Conservation (phyloP, 495 filamentous ascomycete genomes). For the Alectoria sarmentosa region DNA sequence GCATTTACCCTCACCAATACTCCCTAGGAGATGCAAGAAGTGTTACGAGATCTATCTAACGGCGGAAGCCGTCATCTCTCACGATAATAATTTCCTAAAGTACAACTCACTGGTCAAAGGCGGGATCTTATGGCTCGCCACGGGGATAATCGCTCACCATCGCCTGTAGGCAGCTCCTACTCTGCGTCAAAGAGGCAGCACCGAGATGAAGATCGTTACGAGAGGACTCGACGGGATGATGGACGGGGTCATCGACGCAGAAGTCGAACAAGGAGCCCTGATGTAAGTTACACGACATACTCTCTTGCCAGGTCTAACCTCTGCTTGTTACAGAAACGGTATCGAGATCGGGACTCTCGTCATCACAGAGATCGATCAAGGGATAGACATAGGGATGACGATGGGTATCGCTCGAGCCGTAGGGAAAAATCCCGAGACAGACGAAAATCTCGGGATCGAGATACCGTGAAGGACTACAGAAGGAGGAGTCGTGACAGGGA, state of each 20-base stretch:
- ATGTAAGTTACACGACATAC: slow-evolving; percentile 45
- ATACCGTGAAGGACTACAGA: slow-evolving; percentile 52
- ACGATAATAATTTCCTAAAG: slow-evolving; percentile 31
- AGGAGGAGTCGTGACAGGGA: slow-evolving; percentile 68
- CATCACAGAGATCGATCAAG: slow-evolving; percentile 67
- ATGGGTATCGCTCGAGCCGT: slow-evolving; percentile 52
- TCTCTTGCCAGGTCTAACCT: slow-evolving; percentile 7
- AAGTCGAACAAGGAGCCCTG: slow-evolving; percentile 61
- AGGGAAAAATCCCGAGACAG: slow-evolving; percentile 61
- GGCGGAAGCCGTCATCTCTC: not conserved
- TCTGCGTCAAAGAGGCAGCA: slow-evolving; percentile 65
- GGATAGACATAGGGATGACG: slow-evolving; percentile 65
- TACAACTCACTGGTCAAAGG: slow-evolving; percentile 60
- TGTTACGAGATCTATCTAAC: not conserved
- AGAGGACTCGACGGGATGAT: slow-evolving; percentile 59
- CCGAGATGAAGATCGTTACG: slow-evolving; percentile 71
- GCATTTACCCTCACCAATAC: slow-evolving; percentile 8
- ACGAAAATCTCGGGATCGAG: slow-evolving; percentile 52
- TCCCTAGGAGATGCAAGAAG: not conserved
- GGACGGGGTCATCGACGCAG: slow-evolving; percentile 51
- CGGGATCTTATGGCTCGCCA: slow-evolving; percentile 75
- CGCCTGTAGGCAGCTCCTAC: slow-evolving; percentile 84
- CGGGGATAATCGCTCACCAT: slow-evolving; percentile 92
- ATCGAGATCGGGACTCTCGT: slow-evolving; percentile 54
- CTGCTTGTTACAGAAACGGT: slow-evolving; percentile 38